A percentile compares a stretch with the other conserved stretches of the same genome.
Evolutionary conservation across 495 filamentous ascomycete genomes (phyloP).

Genomic region (Tuber aestivum): DNA sequence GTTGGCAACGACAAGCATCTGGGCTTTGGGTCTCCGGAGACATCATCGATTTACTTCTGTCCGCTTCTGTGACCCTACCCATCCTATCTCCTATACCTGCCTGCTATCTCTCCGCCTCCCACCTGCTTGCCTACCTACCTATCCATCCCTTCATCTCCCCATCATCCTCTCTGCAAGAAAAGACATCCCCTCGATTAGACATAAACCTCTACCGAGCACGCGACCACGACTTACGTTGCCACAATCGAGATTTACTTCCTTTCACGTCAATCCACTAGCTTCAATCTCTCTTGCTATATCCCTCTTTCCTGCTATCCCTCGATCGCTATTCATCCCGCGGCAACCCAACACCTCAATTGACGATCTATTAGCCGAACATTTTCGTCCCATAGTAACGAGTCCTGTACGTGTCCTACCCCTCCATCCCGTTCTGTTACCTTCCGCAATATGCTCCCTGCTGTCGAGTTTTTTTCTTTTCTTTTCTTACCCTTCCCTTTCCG

Average conservation of each 20-base stretch:
- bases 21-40: slow-evolving; percentile 16
- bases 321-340: not conserved
- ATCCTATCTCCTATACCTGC: slow-evolving; percentile 5
- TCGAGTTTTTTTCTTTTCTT: not conserved
- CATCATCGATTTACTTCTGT: slow-evolving; percentile 4
- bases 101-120: slow-evolving; percentile 6
- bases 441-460: not conserved
- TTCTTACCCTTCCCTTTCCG: not conserved
- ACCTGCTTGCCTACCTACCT: slow-evolving; percentile 1
- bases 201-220: slow-evolving; percentile 10
- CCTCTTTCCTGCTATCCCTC: not conserved
- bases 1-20: slow-evolving; percentile 8
- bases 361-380: slow-evolving; percentile 15
- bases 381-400: slow-evolving; percentile 8
- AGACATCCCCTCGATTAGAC: not conserved
- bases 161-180: not conserved
- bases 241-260: slow-evolving; percentile 11
- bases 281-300: slow-evolving; percentile 8
- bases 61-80: not conserved
- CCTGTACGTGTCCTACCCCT: not conserved
- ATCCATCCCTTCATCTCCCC: slow-evolving; percentile 8
- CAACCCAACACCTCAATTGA: not conserved
- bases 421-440: not conserved
- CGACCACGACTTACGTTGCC: slow-evolving; percentile 19
- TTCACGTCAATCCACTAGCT: slow-evolving; percentile 15